phyloP scores from a whole-genome alignment of 2,329 filamentous ascomycete genomes.

The Periglandula ipomoeae region DNA sequence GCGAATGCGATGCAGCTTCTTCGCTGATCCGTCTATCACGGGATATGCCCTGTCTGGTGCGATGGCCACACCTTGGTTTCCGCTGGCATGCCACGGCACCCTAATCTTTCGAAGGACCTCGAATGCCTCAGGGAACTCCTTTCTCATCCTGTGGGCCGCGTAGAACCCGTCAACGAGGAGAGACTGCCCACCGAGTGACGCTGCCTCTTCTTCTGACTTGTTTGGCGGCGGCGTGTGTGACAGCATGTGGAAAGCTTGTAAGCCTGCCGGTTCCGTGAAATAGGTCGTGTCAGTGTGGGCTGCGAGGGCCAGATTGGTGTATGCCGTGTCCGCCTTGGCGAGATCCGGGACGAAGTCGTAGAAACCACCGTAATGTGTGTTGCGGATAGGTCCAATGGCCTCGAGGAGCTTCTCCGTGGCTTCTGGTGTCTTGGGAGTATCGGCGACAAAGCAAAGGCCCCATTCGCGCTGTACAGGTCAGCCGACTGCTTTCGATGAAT shows the following conservation, averaged over 20 bases:
- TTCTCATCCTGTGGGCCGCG: conserved; percentile 52
- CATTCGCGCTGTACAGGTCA: conserved; percentile 42
- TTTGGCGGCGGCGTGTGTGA: conserved; percentile 48
- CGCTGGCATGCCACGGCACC: conserved; percentile 77
- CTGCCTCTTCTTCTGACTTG: conserved; percentile 21
- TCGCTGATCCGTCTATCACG: conserved; percentile 54
- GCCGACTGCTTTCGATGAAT: background rate
- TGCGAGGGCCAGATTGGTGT: conserved; percentile 73
- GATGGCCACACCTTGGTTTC: conserved; percentile 76
- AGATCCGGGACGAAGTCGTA: conserved; percentile 85
- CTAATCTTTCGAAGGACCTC: conserved; percentile 43
- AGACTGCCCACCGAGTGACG: conserved; percentile 57
- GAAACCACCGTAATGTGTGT: conserved; percentile 79
- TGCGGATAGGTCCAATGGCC: conserved; percentile 75
- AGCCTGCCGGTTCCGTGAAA: conserved; percentile 82
- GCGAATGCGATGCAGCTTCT: conserved; percentile 50
- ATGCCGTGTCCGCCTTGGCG: conserved; percentile 80
- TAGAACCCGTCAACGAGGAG: conserved; percentile 81
- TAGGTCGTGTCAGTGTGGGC: conserved; percentile 95
- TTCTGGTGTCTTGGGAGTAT: conserved; percentile 56
- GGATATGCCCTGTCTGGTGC: conserved; percentile 61
- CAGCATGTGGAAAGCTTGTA: conserved; percentile 88
- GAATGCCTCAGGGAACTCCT: conserved; percentile 47
- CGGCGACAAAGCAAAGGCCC: conserved; percentile 71
- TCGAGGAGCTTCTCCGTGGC: conserved; percentile 68